phyloP scores from a whole-genome alignment of 768 basidiomycete species.

The Pleurotus pulmonarius region DNA sequence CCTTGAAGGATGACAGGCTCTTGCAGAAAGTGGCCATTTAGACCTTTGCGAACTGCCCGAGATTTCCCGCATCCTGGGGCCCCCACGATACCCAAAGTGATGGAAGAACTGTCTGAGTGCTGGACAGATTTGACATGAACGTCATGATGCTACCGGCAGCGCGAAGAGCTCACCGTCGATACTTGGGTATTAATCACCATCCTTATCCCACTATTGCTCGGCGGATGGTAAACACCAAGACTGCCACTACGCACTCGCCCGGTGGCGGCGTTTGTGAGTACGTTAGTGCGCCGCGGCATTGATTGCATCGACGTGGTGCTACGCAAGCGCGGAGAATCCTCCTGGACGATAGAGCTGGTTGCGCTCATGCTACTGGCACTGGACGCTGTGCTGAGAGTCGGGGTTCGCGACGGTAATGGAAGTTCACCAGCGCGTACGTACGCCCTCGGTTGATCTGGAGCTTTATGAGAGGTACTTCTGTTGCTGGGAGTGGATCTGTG shows the following conservation, averaged over 20 bases:
- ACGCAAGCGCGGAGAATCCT: conserved; percentile 34
- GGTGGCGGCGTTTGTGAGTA: conserved; percentile 17
- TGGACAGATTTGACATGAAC: conserved; percentile 2
- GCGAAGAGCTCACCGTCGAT: conserved; percentile 18
- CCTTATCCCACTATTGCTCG: conserved; percentile 23
- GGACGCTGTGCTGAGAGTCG: conserved; percentile 32
- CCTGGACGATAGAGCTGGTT: conserved; percentile 30
- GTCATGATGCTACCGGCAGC: neutral
- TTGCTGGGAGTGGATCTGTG: conserved; percentile 37
- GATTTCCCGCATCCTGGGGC: conserved; percentile 81
- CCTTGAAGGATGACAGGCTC: conserved; percentile 32
- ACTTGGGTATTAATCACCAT: conserved; percentile 33
- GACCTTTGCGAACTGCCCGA: conserved; percentile 71
- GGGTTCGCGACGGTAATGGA: conserved; percentile 56
- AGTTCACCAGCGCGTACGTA: conserved; percentile 55
- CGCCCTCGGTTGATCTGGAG: conserved; percentile 36
- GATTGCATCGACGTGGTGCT: conserved; percentile 35
- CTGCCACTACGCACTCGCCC: conserved; percentile 62
- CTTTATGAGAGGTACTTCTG: conserved; percentile 46
- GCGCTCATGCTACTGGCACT: conserved; percentile 34
- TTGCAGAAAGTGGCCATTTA: conserved; percentile 56
- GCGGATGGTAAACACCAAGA: conserved; percentile 40
- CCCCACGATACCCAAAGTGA: conserved; percentile 79
- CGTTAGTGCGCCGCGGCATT: conserved; percentile 22
- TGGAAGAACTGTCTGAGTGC: conserved; percentile 21